These are phyloP conservation scores for Mycena metata DNA, from an alignment of 768 basidiomycete species.

Conservation along the genomic window DNA sequence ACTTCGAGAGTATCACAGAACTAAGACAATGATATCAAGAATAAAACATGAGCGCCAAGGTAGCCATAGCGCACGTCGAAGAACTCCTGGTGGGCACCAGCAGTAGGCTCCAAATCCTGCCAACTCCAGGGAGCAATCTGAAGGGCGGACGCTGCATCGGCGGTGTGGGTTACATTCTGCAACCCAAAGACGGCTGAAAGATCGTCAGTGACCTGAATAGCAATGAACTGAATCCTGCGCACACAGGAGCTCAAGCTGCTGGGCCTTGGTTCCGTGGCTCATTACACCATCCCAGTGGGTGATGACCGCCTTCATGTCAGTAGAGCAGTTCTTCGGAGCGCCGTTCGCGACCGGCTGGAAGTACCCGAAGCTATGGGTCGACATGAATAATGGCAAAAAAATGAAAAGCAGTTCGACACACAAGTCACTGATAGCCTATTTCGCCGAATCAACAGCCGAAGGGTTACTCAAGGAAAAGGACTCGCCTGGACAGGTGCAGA, in stretches of 20 bases:
- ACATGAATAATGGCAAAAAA: slow-evolving; percentile 40
- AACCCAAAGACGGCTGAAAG: slow-evolving; percentile 30
- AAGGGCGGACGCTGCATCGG: slow-evolving; percentile 32
- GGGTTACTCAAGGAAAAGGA: neutral
- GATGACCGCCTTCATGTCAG: slow-evolving; percentile 64
- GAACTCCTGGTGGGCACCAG: slow-evolving; percentile 51
- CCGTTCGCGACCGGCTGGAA: slow-evolving; percentile 64
- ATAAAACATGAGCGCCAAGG: neutral
- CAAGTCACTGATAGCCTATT: slow-evolving; percentile 34
- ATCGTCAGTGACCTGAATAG: neutral
- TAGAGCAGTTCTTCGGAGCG: slow-evolving; percentile 66
- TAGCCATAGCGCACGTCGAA: slow-evolving; percentile 41
- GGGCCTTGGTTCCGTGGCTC: slow-evolving; percentile 21
- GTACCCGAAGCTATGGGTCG: slow-evolving; percentile 57
- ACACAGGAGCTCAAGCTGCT: slow-evolving; percentile 32
- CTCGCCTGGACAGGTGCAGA: slow-evolving; percentile 28
- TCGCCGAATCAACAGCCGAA: neutral
- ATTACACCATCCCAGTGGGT: slow-evolving; percentile 61
- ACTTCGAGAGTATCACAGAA: slow-evolving; percentile 65
- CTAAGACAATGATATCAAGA: slow-evolving; percentile 14
- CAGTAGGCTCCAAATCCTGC: slow-evolving; percentile 59
- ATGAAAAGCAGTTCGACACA: neutral
- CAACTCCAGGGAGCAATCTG: slow-evolving; percentile 55
- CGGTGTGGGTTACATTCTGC: slow-evolving; percentile 33
- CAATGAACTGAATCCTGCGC: neutral